These are phyloP conservation scores for Fusarium virguliforme DNA, from an alignment of 2,329 filamentous ascomycete species.

Conservation along the genomic window DNA sequence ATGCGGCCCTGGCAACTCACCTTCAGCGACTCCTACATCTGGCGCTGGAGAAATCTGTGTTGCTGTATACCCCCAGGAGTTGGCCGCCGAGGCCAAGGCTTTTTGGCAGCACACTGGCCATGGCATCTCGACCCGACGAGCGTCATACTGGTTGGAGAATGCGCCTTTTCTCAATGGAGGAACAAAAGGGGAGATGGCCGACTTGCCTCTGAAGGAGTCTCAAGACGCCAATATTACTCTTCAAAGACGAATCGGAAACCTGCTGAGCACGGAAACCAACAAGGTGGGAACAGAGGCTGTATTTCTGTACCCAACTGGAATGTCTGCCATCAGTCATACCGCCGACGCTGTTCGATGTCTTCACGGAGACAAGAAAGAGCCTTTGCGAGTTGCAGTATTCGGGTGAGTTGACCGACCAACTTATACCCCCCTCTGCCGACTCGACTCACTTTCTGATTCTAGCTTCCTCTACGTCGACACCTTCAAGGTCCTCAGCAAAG, in stretches of 20 bases:
- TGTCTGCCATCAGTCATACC: slow-evolving; percentile 63
- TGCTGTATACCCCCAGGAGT: slow-evolving; percentile 31
- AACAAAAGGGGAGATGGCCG: neutral
- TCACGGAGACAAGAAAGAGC: neutral
- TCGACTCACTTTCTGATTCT: neutral
- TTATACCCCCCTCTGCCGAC: no score
- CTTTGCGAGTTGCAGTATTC: slow-evolving; percentile 48
- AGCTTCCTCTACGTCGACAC: slow-evolving; percentile 54
- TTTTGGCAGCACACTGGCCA: slow-evolving; percentile 54
- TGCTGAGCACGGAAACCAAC: slow-evolving; percentile 38
- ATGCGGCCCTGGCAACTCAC: neutral
- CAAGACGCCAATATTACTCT: slow-evolving; percentile 29
- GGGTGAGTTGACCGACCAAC: slow-evolving; percentile 41
- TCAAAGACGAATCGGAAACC: slow-evolving; percentile 38
- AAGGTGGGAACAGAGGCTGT: slow-evolving; percentile 57
- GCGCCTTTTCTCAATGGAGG: slow-evolving; percentile 39
- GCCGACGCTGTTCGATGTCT: slow-evolving; percentile 34
- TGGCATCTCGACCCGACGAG: slow-evolving; percentile 52
- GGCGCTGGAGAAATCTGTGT: slow-evolving; percentile 33
- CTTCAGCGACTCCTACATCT: neutral
- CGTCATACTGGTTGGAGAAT: slow-evolving; percentile 47
- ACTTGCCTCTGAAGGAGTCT: slow-evolving; percentile 23
- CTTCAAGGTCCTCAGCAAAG: slow-evolving; percentile 52
- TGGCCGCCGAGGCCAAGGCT: slow-evolving; percentile 46
- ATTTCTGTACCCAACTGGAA: slow-evolving; percentile 67